phyloP scores from a whole-genome alignment of 495 filamentous ascomycete species.

The Talaromyces trachyspermus region DNA sequence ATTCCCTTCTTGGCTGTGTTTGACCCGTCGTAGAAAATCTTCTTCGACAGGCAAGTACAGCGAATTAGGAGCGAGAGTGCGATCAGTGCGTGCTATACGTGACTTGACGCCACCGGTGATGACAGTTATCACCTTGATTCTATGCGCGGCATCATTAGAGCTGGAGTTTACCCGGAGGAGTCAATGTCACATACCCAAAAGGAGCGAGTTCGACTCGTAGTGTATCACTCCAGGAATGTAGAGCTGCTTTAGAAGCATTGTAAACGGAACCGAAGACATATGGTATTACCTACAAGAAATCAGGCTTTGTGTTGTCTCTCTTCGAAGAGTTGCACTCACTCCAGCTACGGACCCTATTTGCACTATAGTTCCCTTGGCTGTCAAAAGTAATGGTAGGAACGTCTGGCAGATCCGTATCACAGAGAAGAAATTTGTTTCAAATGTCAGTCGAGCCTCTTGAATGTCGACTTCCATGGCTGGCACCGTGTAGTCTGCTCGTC shows the following conservation, averaged over 20 bases:
- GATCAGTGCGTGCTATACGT: constrained; percentile 47
- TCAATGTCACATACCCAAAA: constrained; percentile 28
- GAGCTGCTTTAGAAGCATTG: constrained; percentile 57
- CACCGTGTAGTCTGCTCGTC: constrained; percentile 48
- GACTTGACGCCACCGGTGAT: constrained; percentile 57
- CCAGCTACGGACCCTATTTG: constrained; percentile 53
- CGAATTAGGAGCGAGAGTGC: constrained; percentile 37
- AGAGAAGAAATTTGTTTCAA: constrained; percentile 53
- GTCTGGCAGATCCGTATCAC: constrained; percentile 53
- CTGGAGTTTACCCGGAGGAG: not conserved
- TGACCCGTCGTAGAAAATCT: constrained; percentile 44
- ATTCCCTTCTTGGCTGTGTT: constrained; percentile 52
- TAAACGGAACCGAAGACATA: constrained; percentile 52
- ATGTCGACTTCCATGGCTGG: constrained; percentile 51
- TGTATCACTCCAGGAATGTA: constrained; percentile 53
- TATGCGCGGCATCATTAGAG: constrained; percentile 9
- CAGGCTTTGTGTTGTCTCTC: no score
- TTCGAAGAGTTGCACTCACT: constrained; percentile 15
- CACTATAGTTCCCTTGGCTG: constrained; percentile 53
- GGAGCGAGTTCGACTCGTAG: constrained; percentile 48
- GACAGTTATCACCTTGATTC: constrained; percentile 47
- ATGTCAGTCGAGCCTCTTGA: constrained; percentile 41
- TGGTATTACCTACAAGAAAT: constrained; percentile 46
- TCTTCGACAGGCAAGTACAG: constrained; percentile 45
- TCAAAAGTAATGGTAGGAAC: constrained; percentile 52